phyloP scores from a whole-genome alignment of 2,329 filamentous ascomycete genomes.

The Lasiodiplodia gonubiensis region DNA sequence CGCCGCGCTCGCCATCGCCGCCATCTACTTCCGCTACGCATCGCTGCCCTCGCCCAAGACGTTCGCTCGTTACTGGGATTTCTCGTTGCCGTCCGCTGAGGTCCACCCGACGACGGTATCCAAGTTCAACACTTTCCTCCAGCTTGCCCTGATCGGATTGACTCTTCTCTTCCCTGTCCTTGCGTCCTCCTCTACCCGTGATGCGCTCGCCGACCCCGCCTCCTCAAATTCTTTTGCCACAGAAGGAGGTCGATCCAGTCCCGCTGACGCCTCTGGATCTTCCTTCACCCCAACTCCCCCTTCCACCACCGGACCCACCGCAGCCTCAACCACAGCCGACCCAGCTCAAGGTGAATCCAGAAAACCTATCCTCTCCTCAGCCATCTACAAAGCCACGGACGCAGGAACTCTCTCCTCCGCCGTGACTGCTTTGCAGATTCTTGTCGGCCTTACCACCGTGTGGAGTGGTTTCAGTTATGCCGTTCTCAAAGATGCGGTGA shows the following conservation, averaged over 20 bases:
- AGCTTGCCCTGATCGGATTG: constrained; percentile 82
- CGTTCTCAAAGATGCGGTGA: constrained; percentile 88
- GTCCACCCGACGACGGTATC: constrained; percentile 83
- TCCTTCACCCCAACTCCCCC: constrained; percentile 6
- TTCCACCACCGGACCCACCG: neutral
- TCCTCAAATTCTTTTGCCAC: constrained; percentile 23
- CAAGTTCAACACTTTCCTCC: constrained; percentile 91
- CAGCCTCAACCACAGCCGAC: neutral
- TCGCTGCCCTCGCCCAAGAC: constrained; percentile 93
- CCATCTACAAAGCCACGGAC: constrained; percentile 7
- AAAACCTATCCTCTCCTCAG: neutral
- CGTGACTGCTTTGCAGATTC: constrained; percentile 63
- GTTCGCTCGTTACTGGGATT: constrained; percentile 93
- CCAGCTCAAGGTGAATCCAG: neutral
- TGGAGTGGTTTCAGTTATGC: constrained; percentile 96
- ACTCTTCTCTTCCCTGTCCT: constrained; percentile 82
- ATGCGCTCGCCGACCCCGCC: constrained; percentile 9
- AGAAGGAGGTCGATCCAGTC: neutral
- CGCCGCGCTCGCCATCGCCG: constrained; percentile 78
- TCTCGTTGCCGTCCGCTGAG: constrained; percentile 85
- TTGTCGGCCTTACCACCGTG: constrained; percentile 86
- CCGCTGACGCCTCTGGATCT: constrained; percentile 14
- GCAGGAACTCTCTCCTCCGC: constrained; percentile 39
- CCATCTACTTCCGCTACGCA: constrained; percentile 95
- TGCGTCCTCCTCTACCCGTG: constrained; percentile 39